Conservation (phyloP, 1,284 basidiomycete genomes). For the Boletellus deceptivus region DNA sequence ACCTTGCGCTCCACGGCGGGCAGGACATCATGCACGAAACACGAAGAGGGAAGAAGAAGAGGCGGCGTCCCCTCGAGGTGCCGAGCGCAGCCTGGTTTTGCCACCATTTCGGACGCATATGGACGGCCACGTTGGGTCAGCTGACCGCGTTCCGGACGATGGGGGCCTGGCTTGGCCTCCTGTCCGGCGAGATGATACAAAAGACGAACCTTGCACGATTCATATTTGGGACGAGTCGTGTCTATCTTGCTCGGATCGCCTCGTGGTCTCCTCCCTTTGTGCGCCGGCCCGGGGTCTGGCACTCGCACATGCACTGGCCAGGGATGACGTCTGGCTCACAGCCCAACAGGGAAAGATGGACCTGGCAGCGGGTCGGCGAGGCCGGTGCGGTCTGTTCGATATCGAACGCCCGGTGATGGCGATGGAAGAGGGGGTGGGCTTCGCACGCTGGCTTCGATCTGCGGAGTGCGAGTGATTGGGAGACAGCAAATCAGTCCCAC, state of each 20-base stretch:
- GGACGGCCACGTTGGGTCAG: constrained; percentile 15
- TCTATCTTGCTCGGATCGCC: constrained; percentile 3
- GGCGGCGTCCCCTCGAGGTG: too few species aligned
- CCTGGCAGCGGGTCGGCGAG: too few species aligned
- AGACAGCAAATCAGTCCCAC: constrained; percentile 8
- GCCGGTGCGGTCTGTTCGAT: too few species aligned
- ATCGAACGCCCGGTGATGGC: constrained; percentile 13
- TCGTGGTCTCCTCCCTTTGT: constrained; percentile 16
- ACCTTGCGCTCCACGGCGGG: constrained; percentile 16
- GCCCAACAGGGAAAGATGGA: background rate
- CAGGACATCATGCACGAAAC: constrained; percentile 26
- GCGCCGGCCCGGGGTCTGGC: background rate
- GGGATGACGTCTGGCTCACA: constrained; percentile 4
- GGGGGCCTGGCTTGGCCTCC: constrained; percentile 2
- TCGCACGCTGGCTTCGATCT: constrained; percentile 22
- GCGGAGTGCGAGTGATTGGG: constrained; percentile 18
- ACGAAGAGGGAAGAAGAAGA: constrained; percentile 11
- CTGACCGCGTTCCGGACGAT: constrained; percentile 11
- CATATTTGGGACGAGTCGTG: constrained; percentile 7
- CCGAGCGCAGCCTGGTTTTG: background rate
- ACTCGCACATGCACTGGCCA: background rate
- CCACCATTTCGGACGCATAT: constrained; percentile 8
- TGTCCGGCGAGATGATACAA: constrained; percentile 11
- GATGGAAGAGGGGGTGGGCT: constrained; percentile 23
- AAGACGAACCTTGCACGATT: constrained; percentile 15